These are phyloP conservation scores for Chlorophyllum brunneum DNA, from an alignment of 768 basidiomycete genomes.

Conservation along the genomic window DNA sequence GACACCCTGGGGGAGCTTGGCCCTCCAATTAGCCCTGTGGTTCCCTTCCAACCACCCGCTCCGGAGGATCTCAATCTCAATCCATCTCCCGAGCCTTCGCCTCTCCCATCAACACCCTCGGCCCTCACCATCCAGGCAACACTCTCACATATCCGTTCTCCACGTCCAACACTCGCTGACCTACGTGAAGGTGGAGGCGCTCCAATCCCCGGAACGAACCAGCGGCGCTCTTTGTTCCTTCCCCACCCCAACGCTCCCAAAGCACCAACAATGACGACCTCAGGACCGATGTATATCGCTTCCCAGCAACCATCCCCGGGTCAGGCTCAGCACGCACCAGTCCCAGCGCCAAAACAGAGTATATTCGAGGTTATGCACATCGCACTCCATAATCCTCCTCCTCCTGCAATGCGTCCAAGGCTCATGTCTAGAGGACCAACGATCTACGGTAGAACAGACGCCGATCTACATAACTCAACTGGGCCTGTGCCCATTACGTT, in stretches of 20 bases:
- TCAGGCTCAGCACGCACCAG: conserved; percentile 9
- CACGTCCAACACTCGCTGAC: conserved; percentile 26
- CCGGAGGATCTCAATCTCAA: neutral
- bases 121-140: conserved; percentile 12
- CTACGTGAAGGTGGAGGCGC: conserved; percentile 25
- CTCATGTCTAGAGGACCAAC: conserved; percentile 37
- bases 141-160: conserved; percentile 12
- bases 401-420: neutral
- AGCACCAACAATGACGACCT: conserved; percentile 28
- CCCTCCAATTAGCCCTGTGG: conserved; percentile 14
- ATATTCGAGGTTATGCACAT: conserved; percentile 4
- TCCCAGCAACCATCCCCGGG: conserved; percentile 18
- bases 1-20: neutral
- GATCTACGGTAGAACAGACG: conserved; percentile 55
- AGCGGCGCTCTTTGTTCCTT: conserved; percentile 37
- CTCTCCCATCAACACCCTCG: neutral
- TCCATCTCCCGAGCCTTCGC: neutral
- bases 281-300: conserved; percentile 57
- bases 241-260: conserved; percentile 47
- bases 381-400: conserved; percentile 3
- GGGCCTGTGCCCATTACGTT: conserved; percentile 64
- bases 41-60: conserved; percentile 18
- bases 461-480: conserved; percentile 43
- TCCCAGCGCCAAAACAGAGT: neutral
- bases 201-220: conserved; percentile 24